Base-by-base conservation (phyloP, 148 eudicot genomes). In the Fagopyrum homotropicum region DNA sequence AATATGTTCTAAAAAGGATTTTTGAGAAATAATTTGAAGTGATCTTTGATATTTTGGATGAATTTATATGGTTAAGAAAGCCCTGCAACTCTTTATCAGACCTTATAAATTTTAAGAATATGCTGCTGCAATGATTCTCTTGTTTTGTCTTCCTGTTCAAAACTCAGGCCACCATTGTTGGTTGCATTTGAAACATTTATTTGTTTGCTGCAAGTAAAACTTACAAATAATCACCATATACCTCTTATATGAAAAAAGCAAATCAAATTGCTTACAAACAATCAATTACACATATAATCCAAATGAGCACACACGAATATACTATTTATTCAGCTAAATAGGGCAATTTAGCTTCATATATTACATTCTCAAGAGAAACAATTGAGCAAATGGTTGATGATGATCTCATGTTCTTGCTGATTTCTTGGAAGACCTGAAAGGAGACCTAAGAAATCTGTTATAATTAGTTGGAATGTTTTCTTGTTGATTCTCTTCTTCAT, bases 351-450 rank as follows among this genome's bases (percentile, higher is more conserved):
- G 73, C 73, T 71, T 19, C 11, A 2, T 57, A 57, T 57, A 4
- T 57, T 56, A 35, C 72, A 66, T 30, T 70, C 73, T 45, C 73
- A 71, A 46, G 73, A 71, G 40, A 45, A 45, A 48, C 12, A 45
- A 71, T 45, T n/a, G 2, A 45, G 17, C 52, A 71, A 49, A 72
- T 47, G 12, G 9, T 46, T n/a, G 15, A 26, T 45, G 44, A 19
- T 16, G 49, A 70, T 44, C 74, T 82, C 83, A 89, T 54, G 78
- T 79, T 83, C 84, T 91, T 76, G 89, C 88, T 54, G 85, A 85
- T 83, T 83, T 86, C 88, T 91, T 93, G 76, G 89, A 91, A 69
- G 86, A 80, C 72, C 84, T 85, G 81, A 85, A 78, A 69, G 97
- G 81, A 29, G 97, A 88, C 81, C 78, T 94, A 7, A 91, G 75